Percentiles rank a stretch among this genome's conserved stretches.
Evolutionary conservation across 1,284 basidiomycete genomes (phyloP).

Genomic region (Binderoboletus segoi): DNA sequence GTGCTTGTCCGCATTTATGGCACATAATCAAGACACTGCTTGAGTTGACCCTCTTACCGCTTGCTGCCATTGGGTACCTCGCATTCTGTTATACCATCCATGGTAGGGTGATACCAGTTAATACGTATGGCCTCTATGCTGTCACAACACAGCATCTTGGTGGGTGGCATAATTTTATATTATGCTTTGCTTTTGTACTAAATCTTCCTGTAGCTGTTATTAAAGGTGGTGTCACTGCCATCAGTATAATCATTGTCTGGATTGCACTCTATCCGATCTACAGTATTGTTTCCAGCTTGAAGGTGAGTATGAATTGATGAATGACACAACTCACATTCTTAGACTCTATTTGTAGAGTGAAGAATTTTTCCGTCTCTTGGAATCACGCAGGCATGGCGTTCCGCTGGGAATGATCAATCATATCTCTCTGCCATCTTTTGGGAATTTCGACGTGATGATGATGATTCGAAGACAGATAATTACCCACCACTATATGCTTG

Average conservation of each 20-base stretch:
- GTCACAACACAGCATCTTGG: constrained; percentile 20
- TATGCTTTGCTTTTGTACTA: too few relatives aligned
- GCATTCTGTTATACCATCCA: constrained; percentile 33
- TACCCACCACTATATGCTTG: constrained; percentile 28
- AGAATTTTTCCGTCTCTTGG: constrained; percentile 30
- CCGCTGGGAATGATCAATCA: constrained; percentile 24
- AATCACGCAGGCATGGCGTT: constrained; percentile 16
- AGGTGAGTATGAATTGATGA: constrained; percentile 5
- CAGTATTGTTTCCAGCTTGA: constrained; percentile 20
- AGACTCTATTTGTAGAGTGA: constrained; percentile 19
- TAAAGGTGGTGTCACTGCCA: constrained; percentile 30
- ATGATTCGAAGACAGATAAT: constrained; percentile 18
- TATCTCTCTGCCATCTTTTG: constrained; percentile 28
- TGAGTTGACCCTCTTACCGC: constrained; percentile 26
- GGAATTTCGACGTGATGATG: constrained; percentile 10
- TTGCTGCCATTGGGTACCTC: constrained; percentile 29
- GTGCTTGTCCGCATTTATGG: constrained; percentile 6
- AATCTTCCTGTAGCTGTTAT: constrained; percentile 14
- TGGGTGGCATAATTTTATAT: constrained; percentile 3
- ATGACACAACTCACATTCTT: neutral
- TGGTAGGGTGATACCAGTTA: constrained; percentile 26
- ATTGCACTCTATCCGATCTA: constrained; percentile 29
- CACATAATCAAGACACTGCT: constrained; percentile 7
- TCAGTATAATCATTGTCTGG: constrained; percentile 31
- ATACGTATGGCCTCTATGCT: constrained; percentile 20